Evolutionary conservation across 805 yeast species (phyloP), one percentile per base, ranked within the genome.

Genomic region (Candida piceae): DNA sequence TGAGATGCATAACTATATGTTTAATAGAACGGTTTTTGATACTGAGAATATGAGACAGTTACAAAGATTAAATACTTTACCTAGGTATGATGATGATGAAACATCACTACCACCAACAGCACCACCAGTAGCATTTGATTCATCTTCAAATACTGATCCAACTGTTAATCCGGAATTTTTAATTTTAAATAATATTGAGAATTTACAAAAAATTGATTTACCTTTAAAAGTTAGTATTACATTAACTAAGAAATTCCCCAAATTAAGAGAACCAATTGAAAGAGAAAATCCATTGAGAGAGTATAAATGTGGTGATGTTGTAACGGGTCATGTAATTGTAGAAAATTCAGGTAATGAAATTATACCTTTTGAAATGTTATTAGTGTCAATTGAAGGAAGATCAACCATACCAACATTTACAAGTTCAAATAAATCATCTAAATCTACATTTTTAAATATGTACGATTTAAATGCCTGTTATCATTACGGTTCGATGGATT

Each of bases 221-320:
- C 62, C 64, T 4, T 15, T 60, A 3, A 40, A 42, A 16, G 32
- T 56, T 6, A 41, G 49, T n/a, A 41, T 60, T 5, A 44, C 41
- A 10, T 66, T 74, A 9, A 72, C 78, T 2, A 68, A 67, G 38
- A 48, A 52, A 17, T 60, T 64, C 2, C 77, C 78, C 0, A 31
- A 30, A 29, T 13, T 38, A 3, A 46, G 51, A 7, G 13, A 37
- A 5, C 18, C 25, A 12, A 22, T 40, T 8, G 57, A 58, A 26
- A 43, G 49, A 13, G 68, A 63, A 34, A 48, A 54, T 11, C 54
- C 62, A 28, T 49, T 72, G 18, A 66, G 67, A 39, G 84, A 78
- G 52, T 82, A 73, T 51, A 74, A 73, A 15, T 78, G 80, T 10
- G 87, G 86, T 12, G 88, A 81, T 50, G 64, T 66, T 16, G 64